Base-by-base conservation (phyloP, 768 basidiomycete species). In the Boletus bicolor region DNA sequence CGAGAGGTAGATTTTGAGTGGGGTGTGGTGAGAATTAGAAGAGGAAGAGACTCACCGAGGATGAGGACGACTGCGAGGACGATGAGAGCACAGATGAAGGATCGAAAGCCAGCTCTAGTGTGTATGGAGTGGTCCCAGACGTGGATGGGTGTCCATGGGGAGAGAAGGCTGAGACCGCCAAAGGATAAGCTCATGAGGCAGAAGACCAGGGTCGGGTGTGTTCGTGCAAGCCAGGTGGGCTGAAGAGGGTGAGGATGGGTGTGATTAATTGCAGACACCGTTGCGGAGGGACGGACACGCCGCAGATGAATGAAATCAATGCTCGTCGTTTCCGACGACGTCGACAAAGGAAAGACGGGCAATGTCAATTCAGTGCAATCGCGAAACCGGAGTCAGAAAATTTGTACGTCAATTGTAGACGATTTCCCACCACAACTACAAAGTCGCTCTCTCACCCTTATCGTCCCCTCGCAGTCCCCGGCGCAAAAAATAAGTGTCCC, bases 21-120 rank as follows among this genome's bases (percentile, higher is more conserved):
- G 41, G 41, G 24, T 21, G 12, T 7, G 7, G 34, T 37, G 32
- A 45, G 53, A 17, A 44, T 2, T 3, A 30, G 51, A 21, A 53
- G 34, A 24, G 47, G 46, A 15, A 48, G 50, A 49, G 57, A 74
- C 83, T 72, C 62, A 90, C 91, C 91, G 46, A 93, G 79, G 63
- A 91, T 78, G 64, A 88, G 77, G 62, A 84, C 67, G 63, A 91
- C 79, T 65, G 86, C 82, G 71, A 81, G 73, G 65, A 87, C 82
- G 62, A 91, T 79, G 67, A 87, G 75, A 55, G 82, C 77, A 64
- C 83, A 85, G 72, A 92, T 79, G 64, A 89, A 75, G 61, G 87
- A 86, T 73, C 82, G 82, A 68, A 88, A 72, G 68, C 88, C 87
- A 53, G 82, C 77, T 67, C 82, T 82, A 59, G 77, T 77, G 60